Base-by-base conservation (phyloP, 2,329 filamentous ascomycete genomes). In the Colletotrichum simmondsii region DNA sequence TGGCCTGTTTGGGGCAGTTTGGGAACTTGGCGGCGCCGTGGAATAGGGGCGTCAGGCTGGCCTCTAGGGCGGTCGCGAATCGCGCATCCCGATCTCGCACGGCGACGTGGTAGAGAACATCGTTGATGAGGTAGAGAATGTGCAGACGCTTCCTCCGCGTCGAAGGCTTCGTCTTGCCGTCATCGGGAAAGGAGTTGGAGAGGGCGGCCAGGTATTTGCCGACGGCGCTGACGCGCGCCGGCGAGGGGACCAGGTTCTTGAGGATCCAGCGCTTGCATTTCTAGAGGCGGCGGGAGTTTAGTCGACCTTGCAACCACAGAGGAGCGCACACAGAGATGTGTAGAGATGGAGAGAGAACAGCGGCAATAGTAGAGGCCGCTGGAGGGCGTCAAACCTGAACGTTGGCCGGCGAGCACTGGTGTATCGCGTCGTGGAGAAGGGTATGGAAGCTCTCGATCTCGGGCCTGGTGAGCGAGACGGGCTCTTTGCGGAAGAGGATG, bases 241-340 rank as follows among this genome's bases (percentile, higher is more conserved):
- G 81, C 72, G 94, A 97, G 71, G 88, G 88, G 77, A 90, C 87
- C 80, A 96, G 86, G 85, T 95, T 90, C 77, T 89, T 88, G 80
- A 95, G 84, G 78, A 96, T 92, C 94, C 94, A 97, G 84, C 90
- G 87, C 89, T 95, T 97, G 89, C 94, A 95, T 87, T 91, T 93
- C 95, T 97, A 90, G 22, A 79, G 68, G 60, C 59, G 59, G 76
- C 79, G 79, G 80, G 77, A 79, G 75, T 81, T 83, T 85, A 83
- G 83, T 80, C 69, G 75, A 73, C 61, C 63, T 64, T 64, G 69
- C 66, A 62, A 65, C 14, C 14, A 73, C 65, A 62, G 46, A 67
- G 22, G 42, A 24, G 30, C 32, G 65, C 35, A 58, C 24, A 49
- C 28, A 74, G 61, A 42, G 37, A 42, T 42, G 16, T 7, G 6